phyloP scores from a whole-genome alignment of 1,139 yeast genomes.

The Geotrichum australiense region DNA sequence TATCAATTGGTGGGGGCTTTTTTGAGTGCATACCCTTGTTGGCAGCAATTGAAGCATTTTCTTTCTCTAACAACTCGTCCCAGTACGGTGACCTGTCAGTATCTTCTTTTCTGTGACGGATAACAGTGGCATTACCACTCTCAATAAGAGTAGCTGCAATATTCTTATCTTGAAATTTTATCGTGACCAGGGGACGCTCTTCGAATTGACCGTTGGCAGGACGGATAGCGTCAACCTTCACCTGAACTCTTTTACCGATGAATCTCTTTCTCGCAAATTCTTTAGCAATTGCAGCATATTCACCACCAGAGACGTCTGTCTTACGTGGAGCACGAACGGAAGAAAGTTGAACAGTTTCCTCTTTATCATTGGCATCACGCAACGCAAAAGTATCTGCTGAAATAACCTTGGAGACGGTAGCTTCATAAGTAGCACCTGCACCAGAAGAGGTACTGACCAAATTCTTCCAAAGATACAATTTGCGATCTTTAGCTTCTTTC shows the following conservation, averaged over 20 bases:
- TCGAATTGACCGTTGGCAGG: conserved; percentile 59
- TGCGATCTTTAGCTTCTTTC: conserved; percentile 54
- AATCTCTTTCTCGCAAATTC: conserved; percentile 64
- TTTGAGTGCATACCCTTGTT: conserved; percentile 59
- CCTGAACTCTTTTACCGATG: conserved; percentile 61
- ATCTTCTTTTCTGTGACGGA: conserved; percentile 65
- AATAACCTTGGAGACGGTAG: conserved; percentile 51
- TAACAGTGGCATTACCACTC: conserved; percentile 70
- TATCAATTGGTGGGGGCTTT: conserved; percentile 51
- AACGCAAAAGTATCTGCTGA: conserved; percentile 64
- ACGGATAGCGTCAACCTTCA: conserved; percentile 59
- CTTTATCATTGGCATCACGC: conserved; percentile 38
- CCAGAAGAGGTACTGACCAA: conserved; percentile 28
- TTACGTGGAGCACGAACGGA: conserved; percentile 69
- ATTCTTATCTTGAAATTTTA: conserved; percentile 47
- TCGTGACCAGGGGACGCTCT: conserved; percentile 57
- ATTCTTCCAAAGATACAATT: conserved; percentile 56
- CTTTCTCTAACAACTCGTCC: conserved; percentile 71
- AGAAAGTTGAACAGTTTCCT: conserved; percentile 58
- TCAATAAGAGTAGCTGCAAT: conserved; percentile 56
- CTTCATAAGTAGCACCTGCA: conserved; percentile 44
- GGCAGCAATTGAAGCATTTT: conserved; percentile 49
- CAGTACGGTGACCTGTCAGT: conserved; percentile 68
- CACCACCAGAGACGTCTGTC: conserved; percentile 46
- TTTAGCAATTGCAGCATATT: conserved; percentile 57